A percentile compares a stretch with the other conserved stretches of the same genome.
Conservation (phyloP, 73 alveolate species). For the Breviolum minutum region DNA sequence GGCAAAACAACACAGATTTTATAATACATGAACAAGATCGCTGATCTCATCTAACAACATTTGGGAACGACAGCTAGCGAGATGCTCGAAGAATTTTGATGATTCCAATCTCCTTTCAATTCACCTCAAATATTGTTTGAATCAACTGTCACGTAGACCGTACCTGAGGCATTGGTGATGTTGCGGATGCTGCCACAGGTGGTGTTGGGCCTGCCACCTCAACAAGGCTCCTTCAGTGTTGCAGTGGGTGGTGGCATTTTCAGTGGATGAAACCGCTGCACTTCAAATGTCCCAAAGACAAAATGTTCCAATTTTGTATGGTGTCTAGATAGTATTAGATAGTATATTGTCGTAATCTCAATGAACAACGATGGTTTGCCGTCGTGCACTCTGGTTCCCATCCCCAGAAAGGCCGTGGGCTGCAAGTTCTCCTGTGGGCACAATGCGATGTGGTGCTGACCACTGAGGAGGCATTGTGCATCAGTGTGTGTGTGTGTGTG, state of each 20-base stretch:
- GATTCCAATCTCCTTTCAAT: not conserved
- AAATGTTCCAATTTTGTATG: too few relatives aligned
- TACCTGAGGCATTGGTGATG: not conserved
- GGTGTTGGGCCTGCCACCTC: slow-evolving; percentile 15
- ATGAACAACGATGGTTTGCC: too few relatives aligned
- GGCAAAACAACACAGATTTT: not conserved
- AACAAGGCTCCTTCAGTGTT: not conserved
- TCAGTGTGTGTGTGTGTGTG: too few relatives aligned
- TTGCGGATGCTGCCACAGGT: slow-evolving; percentile 3
- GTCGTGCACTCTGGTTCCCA: too few relatives aligned
- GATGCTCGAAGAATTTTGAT: too few relatives aligned
- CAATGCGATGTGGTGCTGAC: slow-evolving; percentile 4
- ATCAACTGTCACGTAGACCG: not conserved
- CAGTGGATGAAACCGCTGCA: too few relatives aligned
- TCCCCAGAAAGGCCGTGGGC: not conserved
- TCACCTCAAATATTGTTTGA: not conserved
- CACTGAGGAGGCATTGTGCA: not conserved
- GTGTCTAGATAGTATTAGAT: too few relatives aligned
- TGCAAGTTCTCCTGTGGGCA: not conserved
- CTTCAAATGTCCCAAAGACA: too few relatives aligned
- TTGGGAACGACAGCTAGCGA: too few relatives aligned
- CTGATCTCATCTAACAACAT: not conserved
- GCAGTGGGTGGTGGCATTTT: too few relatives aligned
- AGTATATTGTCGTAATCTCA: too few relatives aligned
- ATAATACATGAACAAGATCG: not conserved